Evolutionary conservation across 768 basidiomycete genomes (phyloP), one percentile per base, ranked within the genome.

Genomic region (Auricularia cornea): DNA sequence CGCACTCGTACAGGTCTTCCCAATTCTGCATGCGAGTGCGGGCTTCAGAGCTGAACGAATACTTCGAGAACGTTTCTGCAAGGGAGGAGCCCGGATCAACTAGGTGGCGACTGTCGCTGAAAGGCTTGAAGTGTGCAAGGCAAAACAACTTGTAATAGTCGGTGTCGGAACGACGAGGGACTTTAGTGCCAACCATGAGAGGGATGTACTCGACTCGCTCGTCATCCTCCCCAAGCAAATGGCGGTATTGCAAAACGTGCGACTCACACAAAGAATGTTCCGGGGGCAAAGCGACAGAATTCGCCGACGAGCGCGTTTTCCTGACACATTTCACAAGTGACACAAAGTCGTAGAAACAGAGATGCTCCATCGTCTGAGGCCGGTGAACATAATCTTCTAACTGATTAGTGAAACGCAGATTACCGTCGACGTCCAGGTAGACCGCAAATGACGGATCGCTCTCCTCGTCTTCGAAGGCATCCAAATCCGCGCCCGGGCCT

Each of bases 1-100:
- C 68, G 64, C 75, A 75, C 60, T 75, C 75, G 67, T 75, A 61
- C 0, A 75, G 66, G 20, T 70, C 73, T 41, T 75, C 69, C 75
- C 75, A 35, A 14, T 35, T 35, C 14, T 35, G 10, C 35, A 35
- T 35, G 35, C 35, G 35, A 8, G 10, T 8, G 23, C 16, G 8
- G 29, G 59, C 3, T 31, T n/a, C 4, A 51, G 11, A 3, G 20
- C 38, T 20, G 52, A 66, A 66, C 3, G n/a, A 5, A 20, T 26
- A 60, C 2, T 16, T 16, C 16, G 60, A 16, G 51, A 61, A 40
- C 10, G 18, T 8, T 18, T 31, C 26, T 23, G 20, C 26, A 63
- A 41, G 23, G 11, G 8, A 8, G 28, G 6, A 18, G n/a, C 35
- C 29, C 26, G n/a, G 2, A 3, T 26, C 4, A 35, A 48, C 29